These are phyloP conservation scores for Zalaria obscura DNA, from an alignment of 2,329 filamentous ascomycete species.

Conservation along the genomic window DNA sequence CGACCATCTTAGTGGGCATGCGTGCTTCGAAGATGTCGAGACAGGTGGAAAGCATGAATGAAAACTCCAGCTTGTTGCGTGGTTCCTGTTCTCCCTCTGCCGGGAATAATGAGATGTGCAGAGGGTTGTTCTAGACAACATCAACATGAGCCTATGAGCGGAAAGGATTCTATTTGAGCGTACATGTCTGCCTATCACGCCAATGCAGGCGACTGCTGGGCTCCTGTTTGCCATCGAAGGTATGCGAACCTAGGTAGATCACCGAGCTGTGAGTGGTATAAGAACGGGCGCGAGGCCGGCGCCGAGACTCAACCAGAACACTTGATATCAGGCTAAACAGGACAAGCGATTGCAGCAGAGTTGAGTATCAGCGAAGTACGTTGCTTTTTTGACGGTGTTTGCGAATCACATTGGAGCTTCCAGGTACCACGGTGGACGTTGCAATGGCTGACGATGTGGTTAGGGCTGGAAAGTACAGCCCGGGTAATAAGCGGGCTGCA, in stretches of 20 bases:
- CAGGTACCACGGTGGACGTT: too few relatives aligned
- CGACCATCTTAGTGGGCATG: conserved; percentile 54
- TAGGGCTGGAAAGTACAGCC: too few relatives aligned
- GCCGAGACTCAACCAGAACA: too few relatives aligned
- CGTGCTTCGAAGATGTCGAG: conserved; percentile 90
- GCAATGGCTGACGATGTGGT: too few relatives aligned
- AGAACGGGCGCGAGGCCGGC: too few relatives aligned
- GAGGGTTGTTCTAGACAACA: conserved; percentile 67
- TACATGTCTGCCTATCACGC: conserved; percentile 87
- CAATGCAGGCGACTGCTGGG: conserved; percentile 79
- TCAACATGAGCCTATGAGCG: background rate
- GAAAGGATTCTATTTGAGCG: conserved; percentile 9
- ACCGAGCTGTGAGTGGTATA: too few relatives aligned
- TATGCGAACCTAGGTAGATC: too few relatives aligned
- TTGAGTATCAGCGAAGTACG: too few relatives aligned
- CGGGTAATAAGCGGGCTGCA: background rate
- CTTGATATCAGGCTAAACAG: too few relatives aligned
- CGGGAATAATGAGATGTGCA: conserved; percentile 84
- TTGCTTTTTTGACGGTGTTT: too few relatives aligned
- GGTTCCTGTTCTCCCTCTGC: conserved; percentile 40
- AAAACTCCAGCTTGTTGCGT: conserved; percentile 73
- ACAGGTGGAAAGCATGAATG: conserved; percentile 76
- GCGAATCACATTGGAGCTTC: background rate
- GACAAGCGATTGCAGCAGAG: too few relatives aligned
- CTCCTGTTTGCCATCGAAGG: conserved; percentile 32